Percentiles rank a stretch among this genome's conserved stretches.
These are phyloP conservation scores for Aspergillus sparsus DNA, from an alignment of 495 filamentous ascomycete species.

Conservation along the genomic window DNA sequence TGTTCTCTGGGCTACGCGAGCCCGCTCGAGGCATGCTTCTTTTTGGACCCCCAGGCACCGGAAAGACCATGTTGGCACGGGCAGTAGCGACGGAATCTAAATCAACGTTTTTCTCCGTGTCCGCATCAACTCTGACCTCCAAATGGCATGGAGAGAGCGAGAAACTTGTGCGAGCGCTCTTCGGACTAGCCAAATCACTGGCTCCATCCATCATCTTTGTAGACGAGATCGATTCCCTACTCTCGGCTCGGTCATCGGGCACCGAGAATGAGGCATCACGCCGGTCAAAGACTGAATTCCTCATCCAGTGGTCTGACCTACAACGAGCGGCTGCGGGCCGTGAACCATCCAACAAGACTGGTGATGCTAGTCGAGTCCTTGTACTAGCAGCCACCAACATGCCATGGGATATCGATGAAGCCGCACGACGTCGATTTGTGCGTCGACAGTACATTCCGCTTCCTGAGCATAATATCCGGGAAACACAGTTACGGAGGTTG, in stretches of 20 bases:
- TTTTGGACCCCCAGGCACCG: slow-evolving; percentile 94
- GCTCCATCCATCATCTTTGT: slow-evolving; percentile 98
- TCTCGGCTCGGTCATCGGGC: slow-evolving; percentile 78
- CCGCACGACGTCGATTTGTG: slow-evolving; percentile 87
- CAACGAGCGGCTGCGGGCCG: slow-evolving; percentile 88
- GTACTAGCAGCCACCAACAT: slow-evolving; percentile 96
- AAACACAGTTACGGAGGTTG: slow-evolving; percentile 72
- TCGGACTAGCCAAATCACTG: slow-evolving; percentile 83
- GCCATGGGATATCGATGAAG: slow-evolving; percentile 98
- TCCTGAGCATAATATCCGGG: slow-evolving; percentile 79
- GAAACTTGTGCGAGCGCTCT: slow-evolving; percentile 92
- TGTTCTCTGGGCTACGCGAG: slow-evolving; percentile 94
- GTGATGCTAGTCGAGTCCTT: slow-evolving; percentile 87
- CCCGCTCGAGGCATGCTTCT: slow-evolving; percentile 94
- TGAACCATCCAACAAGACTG: slow-evolving; percentile 66
- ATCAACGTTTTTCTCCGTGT: slow-evolving; percentile 97
- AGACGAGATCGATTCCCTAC: slow-evolving; percentile 95
- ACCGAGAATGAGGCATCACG: slow-evolving; percentile 92
- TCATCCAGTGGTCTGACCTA: slow-evolving; percentile 96
- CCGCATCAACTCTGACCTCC: slow-evolving; percentile 86
- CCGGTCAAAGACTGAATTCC: slow-evolving; percentile 94
- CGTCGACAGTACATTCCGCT: slow-evolving; percentile 94
- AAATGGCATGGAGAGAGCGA: slow-evolving; percentile 98
- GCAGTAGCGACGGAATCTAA: slow-evolving; percentile 94
- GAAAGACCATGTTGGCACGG: slow-evolving; percentile 96